A percentile compares a stretch with the other conserved stretches of the same genome.
These are phyloP conservation scores for Chiua virens DNA, from an alignment of 768 basidiomycete species.

Conservation along the genomic window DNA sequence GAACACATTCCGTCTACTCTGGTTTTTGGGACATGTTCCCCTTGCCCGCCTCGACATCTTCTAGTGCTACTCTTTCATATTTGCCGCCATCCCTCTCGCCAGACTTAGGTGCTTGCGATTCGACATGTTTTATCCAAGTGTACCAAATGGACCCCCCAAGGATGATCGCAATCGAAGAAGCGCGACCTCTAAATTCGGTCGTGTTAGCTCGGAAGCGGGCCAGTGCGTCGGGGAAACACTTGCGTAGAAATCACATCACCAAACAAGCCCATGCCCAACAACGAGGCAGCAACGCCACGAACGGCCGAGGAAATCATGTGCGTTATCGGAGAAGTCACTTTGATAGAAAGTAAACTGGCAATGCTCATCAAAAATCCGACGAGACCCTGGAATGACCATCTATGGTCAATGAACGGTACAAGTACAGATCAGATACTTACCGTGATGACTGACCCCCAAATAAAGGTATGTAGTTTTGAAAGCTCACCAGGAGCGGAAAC, in stretches of 20 bases:
- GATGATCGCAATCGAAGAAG: slow-evolving; percentile 77
- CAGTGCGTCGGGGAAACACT: slow-evolving; percentile 27
- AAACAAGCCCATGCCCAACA: slow-evolving; percentile 82
- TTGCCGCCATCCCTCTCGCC: slow-evolving; percentile 27
- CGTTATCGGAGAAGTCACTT: slow-evolving; percentile 95
- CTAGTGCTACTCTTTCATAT: slow-evolving; percentile 66
- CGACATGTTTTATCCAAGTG: slow-evolving; percentile 83
- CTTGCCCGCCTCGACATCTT: slow-evolving; percentile 59
- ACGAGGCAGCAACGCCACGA: slow-evolving; percentile 88
- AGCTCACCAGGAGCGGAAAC: slow-evolving; percentile 39
- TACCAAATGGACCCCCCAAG: slow-evolving; percentile 82
- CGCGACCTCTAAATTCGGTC: slow-evolving; percentile 61
- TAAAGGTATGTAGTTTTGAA: slow-evolving; percentile 59
- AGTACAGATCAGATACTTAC: slow-evolving; percentile 39
- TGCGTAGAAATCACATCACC: slow-evolving; percentile 77
- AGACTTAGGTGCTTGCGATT: slow-evolving; percentile 45
- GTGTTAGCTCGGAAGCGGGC: not conserved
- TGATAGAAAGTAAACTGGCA: slow-evolving; percentile 90
- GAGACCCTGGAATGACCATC: slow-evolving; percentile 51
- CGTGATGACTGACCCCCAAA: slow-evolving; percentile 78
- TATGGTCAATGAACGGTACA: slow-evolving; percentile 1
- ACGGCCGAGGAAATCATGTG: slow-evolving; percentile 98
- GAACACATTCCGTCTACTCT: slow-evolving; percentile 18
- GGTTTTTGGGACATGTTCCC: slow-evolving; percentile 24
- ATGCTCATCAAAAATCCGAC: slow-evolving; percentile 95